A percentile compares a stretch with the other conserved stretches of the same genome.
These are phyloP conservation scores for Psidium guajava DNA, from an alignment of 345 rosid species.

Conservation along the genomic window DNA sequence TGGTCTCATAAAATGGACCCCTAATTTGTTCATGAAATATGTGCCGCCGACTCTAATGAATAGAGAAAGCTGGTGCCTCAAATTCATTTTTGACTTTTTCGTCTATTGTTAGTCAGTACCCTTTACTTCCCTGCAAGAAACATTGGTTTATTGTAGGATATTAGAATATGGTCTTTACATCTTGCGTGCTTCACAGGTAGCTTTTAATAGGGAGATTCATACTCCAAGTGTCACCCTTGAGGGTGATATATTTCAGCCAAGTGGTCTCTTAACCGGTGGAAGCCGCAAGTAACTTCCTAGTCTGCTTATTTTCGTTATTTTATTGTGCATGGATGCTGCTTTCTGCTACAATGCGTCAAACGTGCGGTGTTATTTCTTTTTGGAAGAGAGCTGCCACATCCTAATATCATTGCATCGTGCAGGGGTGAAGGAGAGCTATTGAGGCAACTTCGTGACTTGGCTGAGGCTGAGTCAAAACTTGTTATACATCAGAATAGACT, in stretches of 20 bases:
- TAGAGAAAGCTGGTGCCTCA: background rate
- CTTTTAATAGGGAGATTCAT: constrained; percentile 56
- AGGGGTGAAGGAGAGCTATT: constrained; percentile 84
- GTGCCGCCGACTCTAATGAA: background rate
- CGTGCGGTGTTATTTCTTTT: background rate
- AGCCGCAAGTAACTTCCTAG: constrained; percentile 58
- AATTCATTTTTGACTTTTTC: background rate
- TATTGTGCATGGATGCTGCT: background rate
- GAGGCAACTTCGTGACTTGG: constrained; percentile 74
- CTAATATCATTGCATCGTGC: constrained; percentile 5
- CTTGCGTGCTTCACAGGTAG: constrained; percentile 41
- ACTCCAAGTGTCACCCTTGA: constrained; percentile 90
- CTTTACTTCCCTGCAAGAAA: background rate
- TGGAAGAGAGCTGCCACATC: background rate
- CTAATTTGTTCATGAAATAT: background rate
- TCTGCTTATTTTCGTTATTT: background rate
- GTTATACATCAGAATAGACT: constrained; percentile 50
- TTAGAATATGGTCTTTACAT: background rate
- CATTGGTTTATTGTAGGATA: background rate
- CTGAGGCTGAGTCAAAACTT: constrained; percentile 70
- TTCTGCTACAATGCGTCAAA: background rate
- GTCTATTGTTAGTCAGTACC: background rate
- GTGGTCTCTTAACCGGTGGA: constrained; percentile 96
- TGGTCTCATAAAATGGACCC: background rate
- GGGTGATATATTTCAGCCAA: constrained; percentile 93